A percentile compares a stretch with the other conserved stretches of the same genome.
phyloP scores from a whole-genome alignment of 2,329 filamentous ascomycete species.

The Phoma sp. region DNA sequence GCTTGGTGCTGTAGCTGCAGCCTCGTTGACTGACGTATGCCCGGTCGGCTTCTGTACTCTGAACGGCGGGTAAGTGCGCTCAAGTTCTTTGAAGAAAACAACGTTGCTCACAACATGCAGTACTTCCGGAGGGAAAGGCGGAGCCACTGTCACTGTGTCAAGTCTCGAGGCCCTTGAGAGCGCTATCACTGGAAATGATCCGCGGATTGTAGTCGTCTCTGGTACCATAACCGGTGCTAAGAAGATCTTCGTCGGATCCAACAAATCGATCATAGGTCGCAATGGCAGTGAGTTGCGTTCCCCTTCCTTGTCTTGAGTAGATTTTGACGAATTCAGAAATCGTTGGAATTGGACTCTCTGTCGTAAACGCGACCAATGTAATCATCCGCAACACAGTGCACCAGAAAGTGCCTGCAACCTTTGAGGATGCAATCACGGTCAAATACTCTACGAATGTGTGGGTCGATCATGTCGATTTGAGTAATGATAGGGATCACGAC shows the following conservation, averaged over 20 bases:
- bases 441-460: constrained; percentile 61
- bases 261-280: constrained; percentile 57
- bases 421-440: constrained; percentile 59
- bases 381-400: constrained; percentile 63
- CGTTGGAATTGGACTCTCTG: constrained; percentile 53
- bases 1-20: background rate
- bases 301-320: background rate
- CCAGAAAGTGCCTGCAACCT: constrained; percentile 49
- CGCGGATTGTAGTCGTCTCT: constrained; percentile 54
- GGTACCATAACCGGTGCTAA: constrained; percentile 52
- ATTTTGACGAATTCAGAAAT: constrained; percentile 34
- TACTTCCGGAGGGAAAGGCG: constrained; percentile 34
- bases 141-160: constrained; percentile 35
- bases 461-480: constrained; percentile 72
- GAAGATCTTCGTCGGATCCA: constrained; percentile 51
- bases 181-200: constrained; percentile 51
- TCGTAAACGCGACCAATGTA: constrained; percentile 58
- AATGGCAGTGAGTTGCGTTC: background rate
- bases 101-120: background rate
- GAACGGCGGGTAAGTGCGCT: background rate
- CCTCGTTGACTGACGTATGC: constrained; percentile 3
- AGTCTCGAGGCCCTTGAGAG: constrained; percentile 47
- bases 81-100: background rate
- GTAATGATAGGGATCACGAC: constrained; percentile 62
- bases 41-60: constrained; percentile 3